phyloP scores from a whole-genome alignment of 805 yeast genomes.

The Yamadazyma tumulicola region DNA sequence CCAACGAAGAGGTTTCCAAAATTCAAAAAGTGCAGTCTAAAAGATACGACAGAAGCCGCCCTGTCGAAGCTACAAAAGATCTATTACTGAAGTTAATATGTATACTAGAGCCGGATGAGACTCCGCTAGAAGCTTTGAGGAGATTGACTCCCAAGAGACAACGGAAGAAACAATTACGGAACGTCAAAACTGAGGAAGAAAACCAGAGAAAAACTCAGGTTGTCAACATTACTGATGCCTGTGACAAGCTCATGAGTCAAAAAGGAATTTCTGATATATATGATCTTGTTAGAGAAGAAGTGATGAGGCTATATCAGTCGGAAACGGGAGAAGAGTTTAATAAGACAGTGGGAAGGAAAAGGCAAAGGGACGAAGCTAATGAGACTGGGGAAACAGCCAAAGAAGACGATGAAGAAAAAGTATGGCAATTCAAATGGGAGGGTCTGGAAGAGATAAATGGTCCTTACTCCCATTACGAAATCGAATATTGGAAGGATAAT shows the following conservation, averaged over 20 bases:
- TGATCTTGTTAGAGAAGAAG: conserved; percentile 54
- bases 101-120: conserved; percentile 55
- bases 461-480: conserved; percentile 49
- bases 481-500: conserved; percentile 50
- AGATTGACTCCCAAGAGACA: conserved; percentile 27
- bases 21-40: neutral
- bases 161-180: conserved; percentile 10
- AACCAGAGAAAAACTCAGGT: neutral
- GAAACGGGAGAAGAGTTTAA: conserved; percentile 22
- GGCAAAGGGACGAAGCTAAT: conserved; percentile 15
- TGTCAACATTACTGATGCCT: conserved; percentile 41
- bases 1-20: conserved; percentile 21
- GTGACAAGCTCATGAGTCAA: conserved; percentile 41
- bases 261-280: conserved; percentile 45
- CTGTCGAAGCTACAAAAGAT: conserved; percentile 1
- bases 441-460: conserved; percentile 43
- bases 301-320: conserved; percentile 32
- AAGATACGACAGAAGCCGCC: neutral
- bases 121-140: conserved; percentile 54
- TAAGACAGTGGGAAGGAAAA: conserved; percentile 14
- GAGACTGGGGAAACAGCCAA: conserved; percentile 12
- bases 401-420: conserved; percentile 28
- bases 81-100: conserved; percentile 32
- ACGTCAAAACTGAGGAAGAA: neutral
- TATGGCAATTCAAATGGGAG: conserved; percentile 40